A percentile compares a stretch with the other conserved stretches of the same genome.
phyloP scores from a whole-genome alignment of 139 green algal genomes.

The Raphidocelis subcapitata region DNA sequence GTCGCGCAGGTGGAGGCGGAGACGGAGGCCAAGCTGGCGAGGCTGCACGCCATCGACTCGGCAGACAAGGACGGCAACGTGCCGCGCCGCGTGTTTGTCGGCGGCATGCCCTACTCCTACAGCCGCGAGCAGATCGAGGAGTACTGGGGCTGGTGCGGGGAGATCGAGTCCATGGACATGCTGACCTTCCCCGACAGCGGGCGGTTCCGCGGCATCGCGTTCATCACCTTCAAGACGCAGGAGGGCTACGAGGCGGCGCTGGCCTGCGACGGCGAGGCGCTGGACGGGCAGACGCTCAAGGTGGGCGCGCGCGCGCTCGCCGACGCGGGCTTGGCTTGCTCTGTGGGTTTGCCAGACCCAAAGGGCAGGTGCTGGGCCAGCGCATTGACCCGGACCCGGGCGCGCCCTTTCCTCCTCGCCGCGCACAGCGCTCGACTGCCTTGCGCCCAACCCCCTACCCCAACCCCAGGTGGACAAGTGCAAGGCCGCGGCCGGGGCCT shows the following conservation, averaged over 20 bases:
- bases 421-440: no score
- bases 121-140: conserved; percentile 61
- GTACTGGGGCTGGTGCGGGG: conserved; percentile 87
- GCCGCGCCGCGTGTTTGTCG: conserved; percentile 75
- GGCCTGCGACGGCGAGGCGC: conserved; percentile 69
- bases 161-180: conserved; percentile 75
- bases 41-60: conserved; percentile 33
- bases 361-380: background rate
- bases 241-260: conserved; percentile 73
- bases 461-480: conserved; percentile 49
- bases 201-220: conserved; percentile 89
- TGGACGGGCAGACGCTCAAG: conserved; percentile 39
- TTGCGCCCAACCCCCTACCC: background rate
- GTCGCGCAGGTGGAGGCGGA: conserved; percentile 19
- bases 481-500: conserved; percentile 25
- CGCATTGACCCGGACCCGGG: no score
- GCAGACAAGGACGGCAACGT: conserved; percentile 47
- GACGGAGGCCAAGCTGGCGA: conserved; percentile 44
- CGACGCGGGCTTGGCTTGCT: no score
- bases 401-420: no score
- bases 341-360: no score
- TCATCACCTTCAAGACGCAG: conserved; percentile 89
- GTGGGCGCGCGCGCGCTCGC: no score
- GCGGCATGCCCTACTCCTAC: conserved; percentile 89
- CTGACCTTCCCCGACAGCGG: conserved; percentile 91